These are phyloP conservation scores for Rutstroemia sydowiana DNA, from an alignment of 2,329 filamentous ascomycete species.

Conservation along the genomic window DNA sequence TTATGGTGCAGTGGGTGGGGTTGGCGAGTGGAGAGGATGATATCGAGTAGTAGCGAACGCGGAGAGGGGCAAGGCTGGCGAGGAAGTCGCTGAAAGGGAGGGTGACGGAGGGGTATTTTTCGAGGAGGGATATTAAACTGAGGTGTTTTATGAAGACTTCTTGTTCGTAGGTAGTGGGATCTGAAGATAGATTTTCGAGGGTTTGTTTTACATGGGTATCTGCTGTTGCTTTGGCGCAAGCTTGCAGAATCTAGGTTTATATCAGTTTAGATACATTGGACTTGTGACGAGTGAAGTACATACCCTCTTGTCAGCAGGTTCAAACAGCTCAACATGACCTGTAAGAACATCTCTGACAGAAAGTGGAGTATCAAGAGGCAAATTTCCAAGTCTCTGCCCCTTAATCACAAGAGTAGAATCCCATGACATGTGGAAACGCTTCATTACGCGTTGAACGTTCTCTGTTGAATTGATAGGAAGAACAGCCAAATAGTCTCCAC, in stretches of 20 bases:
- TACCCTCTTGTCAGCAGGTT: neutral
- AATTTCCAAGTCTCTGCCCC: neutral
- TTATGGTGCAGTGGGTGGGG: neutral
- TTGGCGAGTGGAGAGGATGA: neutral
- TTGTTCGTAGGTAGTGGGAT: neutral
- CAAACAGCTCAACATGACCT: neutral
- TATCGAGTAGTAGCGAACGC: neutral
- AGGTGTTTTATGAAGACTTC: slow-evolving; percentile 32
- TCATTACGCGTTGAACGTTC: slow-evolving; percentile 50
- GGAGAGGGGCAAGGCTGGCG: neutral
- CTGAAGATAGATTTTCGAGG: neutral
- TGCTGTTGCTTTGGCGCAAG: neutral
- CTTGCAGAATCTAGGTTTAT: neutral
- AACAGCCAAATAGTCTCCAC: slow-evolving; percentile 71
- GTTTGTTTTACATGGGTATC: neutral
- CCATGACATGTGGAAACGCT: slow-evolving; percentile 58
- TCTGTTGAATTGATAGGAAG: slow-evolving; percentile 61
- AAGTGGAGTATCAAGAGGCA: neutral
- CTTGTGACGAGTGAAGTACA: neutral
- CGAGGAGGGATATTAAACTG: slow-evolving; percentile 62
- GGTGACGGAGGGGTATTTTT: slow-evolving; percentile 42
- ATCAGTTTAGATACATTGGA: neutral
- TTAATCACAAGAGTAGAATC: neutral
- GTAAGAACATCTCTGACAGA: neutral
- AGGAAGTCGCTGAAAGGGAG: neutral